Evolutionary conservation across 306 rosid genomes (phyloP), one percentile per base, ranked within the genome.

Genomic region (Medicago ruthenica): DNA sequence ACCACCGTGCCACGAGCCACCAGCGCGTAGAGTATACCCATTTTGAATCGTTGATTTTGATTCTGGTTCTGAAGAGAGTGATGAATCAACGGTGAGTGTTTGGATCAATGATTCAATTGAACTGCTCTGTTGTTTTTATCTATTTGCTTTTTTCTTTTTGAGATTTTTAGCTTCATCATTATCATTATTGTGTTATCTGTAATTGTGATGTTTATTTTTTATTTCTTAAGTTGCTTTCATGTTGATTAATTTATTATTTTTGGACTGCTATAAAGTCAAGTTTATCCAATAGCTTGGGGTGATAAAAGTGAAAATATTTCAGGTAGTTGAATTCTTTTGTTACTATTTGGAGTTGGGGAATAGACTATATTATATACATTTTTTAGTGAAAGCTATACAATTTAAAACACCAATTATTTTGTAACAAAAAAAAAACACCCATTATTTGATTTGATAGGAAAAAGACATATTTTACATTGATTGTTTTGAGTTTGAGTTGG

Each of bases 1-100:
- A 92, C 84, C 83, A 96, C 98, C 84, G 99, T 90, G 76, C 98
- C 97, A 70, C 99, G 88, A 0, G 93, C 89, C 42, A 96, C 99
- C 66, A 96, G 84, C 11, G 98, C 88, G 81, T 81, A 96, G 42
- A 92, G 88, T 14, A 96, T 85, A 50, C 97, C 97, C 99, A 95
- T 94, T 15, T 14, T 51, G 20, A 68, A 22, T 7, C 17, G 34
- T 53, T 44, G 40, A 60, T 20, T 14, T 47, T 14, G 54, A 48
- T 6, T 14, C 4, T 27, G 51, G 18, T 50, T 50, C 2, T 21
- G 31, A 17, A 51, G 24, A 54, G 60, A 21, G 36, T 11, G 37
- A 11, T 27, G 14, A 14, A 60, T 60, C 14, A 61, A 61, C 67
- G 67, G 67, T 61, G 21, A 51, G 2, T 17, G 6, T 54, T 17